These are phyloP conservation scores for Lolium rigidum DNA, from an alignment of 176 grass and related monocot genomes.

Conservation along the genomic window DNA sequence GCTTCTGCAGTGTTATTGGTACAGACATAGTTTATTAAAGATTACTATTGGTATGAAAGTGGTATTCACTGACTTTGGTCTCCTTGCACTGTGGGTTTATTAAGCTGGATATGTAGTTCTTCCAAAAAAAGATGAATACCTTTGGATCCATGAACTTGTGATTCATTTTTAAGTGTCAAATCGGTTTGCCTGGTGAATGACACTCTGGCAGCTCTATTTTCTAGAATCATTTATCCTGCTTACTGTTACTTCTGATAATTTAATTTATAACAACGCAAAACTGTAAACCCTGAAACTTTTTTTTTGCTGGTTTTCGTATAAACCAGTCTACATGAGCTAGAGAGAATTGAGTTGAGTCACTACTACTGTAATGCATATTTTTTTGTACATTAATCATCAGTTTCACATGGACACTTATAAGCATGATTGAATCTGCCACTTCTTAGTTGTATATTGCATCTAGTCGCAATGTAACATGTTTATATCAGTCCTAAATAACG, in stretches of 20 bases:
- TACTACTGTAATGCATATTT: background rate
- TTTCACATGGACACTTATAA: background rate
- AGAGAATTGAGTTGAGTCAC: background rate
- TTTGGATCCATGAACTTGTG: slow-evolving; percentile 3
- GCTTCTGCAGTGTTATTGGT: background rate
- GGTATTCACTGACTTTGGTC: background rate
- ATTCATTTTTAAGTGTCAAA: slow-evolving; percentile 18
- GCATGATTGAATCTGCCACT: background rate
- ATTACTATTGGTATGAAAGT: background rate
- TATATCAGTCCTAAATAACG: background rate
- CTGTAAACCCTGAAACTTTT: background rate
- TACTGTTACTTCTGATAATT: slow-evolving; percentile 24
- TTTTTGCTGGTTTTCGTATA: background rate
- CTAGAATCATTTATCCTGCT: background rate
- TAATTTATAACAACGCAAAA: background rate
- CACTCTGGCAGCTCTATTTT: background rate
- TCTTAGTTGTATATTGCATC: background rate
- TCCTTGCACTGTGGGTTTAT: background rate
- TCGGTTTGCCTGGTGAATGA: background rate
- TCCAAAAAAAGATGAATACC: background rate
- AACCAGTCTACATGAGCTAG: background rate
- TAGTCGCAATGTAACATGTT: background rate
- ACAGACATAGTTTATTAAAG: background rate
- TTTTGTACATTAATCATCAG: background rate
- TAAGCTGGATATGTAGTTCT: slow-evolving; percentile 6